Percentiles rank a stretch among this genome's conserved stretches.
phyloP scores from a whole-genome alignment of 257 asterid genomes.

The Phtheirospermum japonicum region DNA sequence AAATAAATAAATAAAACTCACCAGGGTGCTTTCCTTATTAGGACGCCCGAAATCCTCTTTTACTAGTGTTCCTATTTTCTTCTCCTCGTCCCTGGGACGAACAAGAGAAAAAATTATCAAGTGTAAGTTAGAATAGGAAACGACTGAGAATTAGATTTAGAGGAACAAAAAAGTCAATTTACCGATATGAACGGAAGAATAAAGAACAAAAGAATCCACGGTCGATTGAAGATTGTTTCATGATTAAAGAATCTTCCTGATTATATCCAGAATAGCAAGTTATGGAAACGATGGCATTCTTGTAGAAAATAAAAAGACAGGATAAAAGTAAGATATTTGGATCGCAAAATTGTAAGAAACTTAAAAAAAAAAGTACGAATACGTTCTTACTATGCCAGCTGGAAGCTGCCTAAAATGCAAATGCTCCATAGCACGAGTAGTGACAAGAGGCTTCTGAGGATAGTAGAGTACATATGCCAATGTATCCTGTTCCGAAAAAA shows the following conservation, averaged over 20 bases:
- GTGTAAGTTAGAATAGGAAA: slow-evolving; percentile 18
- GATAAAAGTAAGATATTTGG: slow-evolving; percentile 44
- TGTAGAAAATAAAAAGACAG: slow-evolving; percentile 34
- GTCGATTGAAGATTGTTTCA: slow-evolving; percentile 84
- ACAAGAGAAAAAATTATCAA: not conserved
- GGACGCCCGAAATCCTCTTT: slow-evolving; percentile 97
- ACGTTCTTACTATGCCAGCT: slow-evolving; percentile 58
- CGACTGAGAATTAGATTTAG: slow-evolving; percentile 14
- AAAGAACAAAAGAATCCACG: slow-evolving; percentile 78
- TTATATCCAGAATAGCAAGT: slow-evolving; percentile 76
- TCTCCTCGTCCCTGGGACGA: slow-evolving; percentile 78
- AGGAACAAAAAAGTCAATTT: not conserved
- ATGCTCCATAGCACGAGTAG: slow-evolving; percentile 94
- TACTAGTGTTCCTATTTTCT: slow-evolving; percentile 95
- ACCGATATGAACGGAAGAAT: slow-evolving; percentile 68
- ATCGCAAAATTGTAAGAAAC: not conserved
- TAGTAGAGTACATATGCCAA: slow-evolving; percentile 82
- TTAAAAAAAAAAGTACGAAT: not conserved
- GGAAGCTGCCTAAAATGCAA: slow-evolving; percentile 93
- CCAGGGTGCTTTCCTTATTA: slow-evolving; percentile 72
- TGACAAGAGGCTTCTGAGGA: slow-evolving; percentile 86
- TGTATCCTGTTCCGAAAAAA: slow-evolving; percentile 49
- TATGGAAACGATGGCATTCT: slow-evolving; percentile 73
- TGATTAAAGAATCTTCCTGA: slow-evolving; percentile 84
- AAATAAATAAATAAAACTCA: slow-evolving; percentile 7